Percentiles rank a stretch among this genome's conserved stretches.
Evolutionary conservation across 2,329 filamentous ascomycete species (phyloP).

Genomic region (Tolypocladium nubicola): DNA sequence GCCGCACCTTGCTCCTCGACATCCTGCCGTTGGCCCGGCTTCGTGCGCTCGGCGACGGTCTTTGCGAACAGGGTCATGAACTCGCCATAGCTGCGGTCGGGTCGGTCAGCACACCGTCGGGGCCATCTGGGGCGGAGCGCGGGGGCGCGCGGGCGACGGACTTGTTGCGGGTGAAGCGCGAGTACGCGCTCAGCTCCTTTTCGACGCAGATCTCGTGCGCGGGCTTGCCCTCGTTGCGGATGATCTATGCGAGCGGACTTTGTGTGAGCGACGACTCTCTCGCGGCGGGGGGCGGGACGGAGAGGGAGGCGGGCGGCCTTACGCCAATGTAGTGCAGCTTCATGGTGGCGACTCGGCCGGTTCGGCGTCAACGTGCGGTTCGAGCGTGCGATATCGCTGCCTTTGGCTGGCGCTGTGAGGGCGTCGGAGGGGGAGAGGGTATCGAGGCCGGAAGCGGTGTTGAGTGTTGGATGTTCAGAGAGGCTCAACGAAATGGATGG

Average conservation of each 20-base stretch:
- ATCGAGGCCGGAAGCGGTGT: not conserved
- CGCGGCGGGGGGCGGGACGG: conserved; percentile 11
- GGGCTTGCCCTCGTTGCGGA: conserved; percentile 69
- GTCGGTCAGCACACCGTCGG: conserved; percentile 7
- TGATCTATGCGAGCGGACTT: conserved; percentile 44
- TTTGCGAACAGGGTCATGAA: conserved; percentile 81
- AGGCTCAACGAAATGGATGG: not conserved
- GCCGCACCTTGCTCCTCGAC: conserved; percentile 65
- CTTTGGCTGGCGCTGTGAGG: not conserved
- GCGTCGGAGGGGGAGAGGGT: not conserved
- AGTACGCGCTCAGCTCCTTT: conserved; percentile 69
- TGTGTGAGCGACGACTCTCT: conserved; percentile 2
- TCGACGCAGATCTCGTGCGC: conserved; percentile 67
- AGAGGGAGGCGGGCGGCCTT: conserved; percentile 25
- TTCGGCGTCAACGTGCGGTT: not conserved
- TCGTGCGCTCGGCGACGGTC: conserved; percentile 78
- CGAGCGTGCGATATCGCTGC: not conserved
- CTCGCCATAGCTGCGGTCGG: conserved; percentile 32
- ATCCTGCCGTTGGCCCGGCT: conserved; percentile 71
- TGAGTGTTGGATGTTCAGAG: not conserved
- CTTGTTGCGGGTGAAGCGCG: conserved; percentile 67
- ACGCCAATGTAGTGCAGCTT: conserved; percentile 67
- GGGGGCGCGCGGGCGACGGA: conserved; percentile 24
- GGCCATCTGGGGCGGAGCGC: not conserved
- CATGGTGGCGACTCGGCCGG: not conserved